Base-by-base conservation (phyloP, 306 rosid species). In the Amphicarpaea edgeworthii region DNA sequence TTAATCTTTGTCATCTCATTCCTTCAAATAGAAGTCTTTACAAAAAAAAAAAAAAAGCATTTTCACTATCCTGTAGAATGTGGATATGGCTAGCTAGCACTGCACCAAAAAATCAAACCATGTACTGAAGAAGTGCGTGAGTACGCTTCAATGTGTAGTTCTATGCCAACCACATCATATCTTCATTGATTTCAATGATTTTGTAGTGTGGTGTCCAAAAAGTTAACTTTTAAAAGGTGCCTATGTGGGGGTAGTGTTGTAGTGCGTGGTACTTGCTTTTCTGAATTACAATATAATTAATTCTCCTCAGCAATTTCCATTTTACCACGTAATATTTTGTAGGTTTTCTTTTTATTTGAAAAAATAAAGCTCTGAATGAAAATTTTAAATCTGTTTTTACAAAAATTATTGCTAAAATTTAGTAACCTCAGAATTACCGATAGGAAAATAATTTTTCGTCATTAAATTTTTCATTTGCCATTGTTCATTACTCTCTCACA, bases 81-180 rank as follows among this genome's bases (percentile, higher is more conserved):
- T 28, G 74, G 74, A 49, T 9, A 1, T 26, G n/a, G n/a, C n/a
- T n/a, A n/a, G n/a, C n/a, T n/a, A 47, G 30, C 16, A 69, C 28
- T 71, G 53, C 51, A 71, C 34, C 53, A 53, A 3, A 53, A 3
- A 53, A 38, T 8, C 51, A 54, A 70, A 70, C 3, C 8, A 23
- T 6, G 20, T 21, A 55, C 26, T 4, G 17, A 32, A 24, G 47
- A 20, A 28, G 70, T 43, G 78, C 34, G 23, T 6, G 17, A 63
- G 42, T 62, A 12, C 72, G 57, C 79, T 47, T 32, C 71, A 30
- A 46, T 47, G 7, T 62, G 51, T 34, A 62, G 59, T 19, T 46
- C 20, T 34, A 1, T 32, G 30, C 69, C 79, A 46, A 45, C 21
- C 32, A 43, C 54, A 21, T 34, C 55, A 10, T 23, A 21, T 34